Evolutionary conservation across 257 asterid genomes (phyloP), one percentile per base, ranked within the genome.

Genomic region (Salvia rosmarinus): DNA sequence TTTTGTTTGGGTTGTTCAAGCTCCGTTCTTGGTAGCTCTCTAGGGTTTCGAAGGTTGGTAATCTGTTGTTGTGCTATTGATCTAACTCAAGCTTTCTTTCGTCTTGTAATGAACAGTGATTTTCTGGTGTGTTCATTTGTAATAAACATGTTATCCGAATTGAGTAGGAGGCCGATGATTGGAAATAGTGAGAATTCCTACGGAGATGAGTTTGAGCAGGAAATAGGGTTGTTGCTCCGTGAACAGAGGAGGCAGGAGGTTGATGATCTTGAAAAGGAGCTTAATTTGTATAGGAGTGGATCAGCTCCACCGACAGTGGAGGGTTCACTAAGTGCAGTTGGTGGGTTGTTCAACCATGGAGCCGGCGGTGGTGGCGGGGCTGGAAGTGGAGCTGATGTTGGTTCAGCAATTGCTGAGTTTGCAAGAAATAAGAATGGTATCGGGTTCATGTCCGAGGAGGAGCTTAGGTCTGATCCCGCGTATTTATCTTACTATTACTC

Each of bases 241-340:
- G 98, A 92, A 28, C 92, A 83, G 84, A 67, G 95, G 68, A 78
- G 95, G 74, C 95, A 85, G 35, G 98, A 88, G 17, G 82, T 85
- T 7, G 96, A 87, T 86, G 98, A 92, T 78, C 95, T 57, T 42
- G 99, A 92, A 68, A 89, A 84, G 84, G 98, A 95, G 88, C 86
- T 89, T 77, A 95, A 91, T 82, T 74, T 95, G 84, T 95, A 81
- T 57, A 86, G 99, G 80, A 95, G 98, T 79, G 99, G 99, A 63
- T 95, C 99, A 12, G 99, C 99, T 63, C 99, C 99, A 21, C 99
- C 99, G 21, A 95, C 98, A 66, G 95, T 95, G 34, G 98, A 95
- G 81, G 98, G 99, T 71, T 95, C 99, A 0, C 64, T 92, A 73
- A 95, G 58, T 79, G 99, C 99, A 14, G 93, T 90, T 64, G 97